Conservation (phyloP, 2,329 filamentous ascomycete species). For the Bipolaris oryzae region DNA sequence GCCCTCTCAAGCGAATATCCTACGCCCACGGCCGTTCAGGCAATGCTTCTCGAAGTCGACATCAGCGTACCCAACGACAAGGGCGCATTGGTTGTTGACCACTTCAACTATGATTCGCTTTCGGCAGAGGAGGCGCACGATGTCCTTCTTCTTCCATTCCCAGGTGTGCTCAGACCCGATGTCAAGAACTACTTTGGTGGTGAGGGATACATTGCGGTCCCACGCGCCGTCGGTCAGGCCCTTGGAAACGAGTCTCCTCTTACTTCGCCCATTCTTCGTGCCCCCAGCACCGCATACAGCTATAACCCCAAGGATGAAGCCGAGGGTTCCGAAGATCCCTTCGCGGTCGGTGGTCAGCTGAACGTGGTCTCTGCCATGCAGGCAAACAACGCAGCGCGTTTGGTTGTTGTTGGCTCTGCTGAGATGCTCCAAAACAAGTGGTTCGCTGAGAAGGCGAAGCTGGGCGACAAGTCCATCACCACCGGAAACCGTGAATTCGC, state of each 20-base stretch:
- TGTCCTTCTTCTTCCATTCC: conserved; percentile 78
- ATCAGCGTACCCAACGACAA: conserved; percentile 86
- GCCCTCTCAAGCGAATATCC: conserved; percentile 75
- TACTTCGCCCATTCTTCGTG: conserved; percentile 80
- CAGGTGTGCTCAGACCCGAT: conserved; percentile 68
- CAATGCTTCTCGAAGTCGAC: conserved; percentile 85
- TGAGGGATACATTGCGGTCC: conserved; percentile 76
- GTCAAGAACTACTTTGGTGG: conserved; percentile 79
- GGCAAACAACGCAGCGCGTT: conserved; percentile 88
- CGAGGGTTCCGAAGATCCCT: conserved; percentile 76
- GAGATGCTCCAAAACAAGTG: conserved; percentile 89
- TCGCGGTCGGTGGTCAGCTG: conserved; percentile 83
- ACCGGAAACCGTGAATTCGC: conserved; percentile 86
- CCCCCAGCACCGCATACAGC: conserved; percentile 84
- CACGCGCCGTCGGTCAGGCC: conserved; percentile 77
- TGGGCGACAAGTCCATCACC: conserved; percentile 61
- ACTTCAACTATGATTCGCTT: conserved; percentile 87
- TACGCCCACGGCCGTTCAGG: conserved; percentile 74
- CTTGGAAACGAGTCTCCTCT: conserved; percentile 78
- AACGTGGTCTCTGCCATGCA: conserved; percentile 85
- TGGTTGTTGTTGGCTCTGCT: conserved; percentile 82
- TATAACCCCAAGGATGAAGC: conserved; percentile 91
- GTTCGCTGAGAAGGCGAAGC: conserved; percentile 77
- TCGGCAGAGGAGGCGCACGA: conserved; percentile 85
- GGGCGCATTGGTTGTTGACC: conserved; percentile 85